phyloP scores from a whole-genome alignment of 257 asterid genomes.

The Cordia subcordata region DNA sequence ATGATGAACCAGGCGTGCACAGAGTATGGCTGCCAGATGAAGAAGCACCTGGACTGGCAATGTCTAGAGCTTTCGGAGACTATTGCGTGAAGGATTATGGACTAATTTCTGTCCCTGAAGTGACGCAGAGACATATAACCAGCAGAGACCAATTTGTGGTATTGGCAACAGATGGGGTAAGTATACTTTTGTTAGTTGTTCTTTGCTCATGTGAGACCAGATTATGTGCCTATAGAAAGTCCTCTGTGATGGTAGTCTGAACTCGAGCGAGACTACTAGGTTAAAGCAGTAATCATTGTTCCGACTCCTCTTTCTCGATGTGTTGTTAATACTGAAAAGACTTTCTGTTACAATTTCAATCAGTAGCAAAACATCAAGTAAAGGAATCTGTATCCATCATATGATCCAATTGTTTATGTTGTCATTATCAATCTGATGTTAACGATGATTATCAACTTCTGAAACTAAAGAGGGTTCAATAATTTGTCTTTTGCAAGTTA shows the following conservation, averaged over 20 bases:
- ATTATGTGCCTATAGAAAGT: no score
- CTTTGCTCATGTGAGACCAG: no score
- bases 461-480: no score
- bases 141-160: conserved; percentile 14
- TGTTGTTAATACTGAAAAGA: no score
- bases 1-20: conserved; percentile 13
- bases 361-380: no score
- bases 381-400: background rate
- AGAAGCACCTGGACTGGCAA: conserved; percentile 16
- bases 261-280: background rate
- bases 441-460: no score
- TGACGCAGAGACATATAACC: conserved; percentile 10
- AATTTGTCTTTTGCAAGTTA: no score
- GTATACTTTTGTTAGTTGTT: background rate
- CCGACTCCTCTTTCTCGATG: no score
- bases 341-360: no score
- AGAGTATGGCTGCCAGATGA: conserved; percentile 17
- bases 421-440: background rate
- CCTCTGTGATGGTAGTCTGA: no score
- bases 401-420: background rate
- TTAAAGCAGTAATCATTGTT: no score
- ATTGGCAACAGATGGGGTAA: conserved; percentile 18
- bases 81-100: conserved; percentile 15
- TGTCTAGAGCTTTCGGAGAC: conserved; percentile 21
- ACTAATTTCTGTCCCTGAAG: conserved; percentile 13